phyloP scores from a whole-genome alignment of 108 stramenopile genomes.

The Skeletonema costatum region DNA sequence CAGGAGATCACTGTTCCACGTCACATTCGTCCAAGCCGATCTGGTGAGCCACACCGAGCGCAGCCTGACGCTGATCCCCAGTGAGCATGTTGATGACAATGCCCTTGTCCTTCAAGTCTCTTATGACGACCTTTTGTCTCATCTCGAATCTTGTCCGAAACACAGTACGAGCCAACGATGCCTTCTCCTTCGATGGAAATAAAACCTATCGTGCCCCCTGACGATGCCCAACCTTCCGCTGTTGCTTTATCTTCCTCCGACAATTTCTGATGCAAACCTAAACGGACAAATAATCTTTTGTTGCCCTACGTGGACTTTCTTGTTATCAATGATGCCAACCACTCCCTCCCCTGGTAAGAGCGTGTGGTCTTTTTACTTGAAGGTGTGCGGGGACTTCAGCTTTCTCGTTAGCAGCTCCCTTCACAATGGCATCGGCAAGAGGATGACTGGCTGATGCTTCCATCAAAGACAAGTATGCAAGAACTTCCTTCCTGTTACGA shows the following conservation, averaged over 20 bases:
- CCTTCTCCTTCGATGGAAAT: slow-evolving; percentile 70
- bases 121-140: slow-evolving; percentile 62
- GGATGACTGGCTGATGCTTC: slow-evolving; percentile 77
- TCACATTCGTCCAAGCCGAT: slow-evolving; percentile 59
- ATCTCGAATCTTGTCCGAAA: slow-evolving; percentile 65
- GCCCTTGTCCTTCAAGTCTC: slow-evolving; percentile 60
- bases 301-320: slow-evolving; percentile 74
- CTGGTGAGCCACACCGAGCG: slow-evolving; percentile 69
- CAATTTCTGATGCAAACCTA: slow-evolving; percentile 47
- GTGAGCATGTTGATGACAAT: slow-evolving; percentile 92
- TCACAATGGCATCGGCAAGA: slow-evolving; percentile 64
- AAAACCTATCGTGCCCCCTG: slow-evolving; percentile 69
- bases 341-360: slow-evolving; percentile 73
- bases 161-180: slow-evolving; percentile 72
- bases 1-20: slow-evolving; percentile 60
- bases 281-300: slow-evolving; percentile 58
- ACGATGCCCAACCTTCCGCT: slow-evolving; percentile 55
- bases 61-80: slow-evolving; percentile 87
- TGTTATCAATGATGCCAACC: slow-evolving; percentile 52
- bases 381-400: slow-evolving; percentile 39
- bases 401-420: slow-evolving; percentile 62
- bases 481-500: slow-evolving; percentile 39
- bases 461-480: slow-evolving; percentile 60
- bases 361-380: slow-evolving; percentile 49
- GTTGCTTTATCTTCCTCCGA: neutral